Evolutionary conservation across 2,329 filamentous ascomycete genomes (phyloP).

Genomic region (Claviceps pusilla): DNA sequence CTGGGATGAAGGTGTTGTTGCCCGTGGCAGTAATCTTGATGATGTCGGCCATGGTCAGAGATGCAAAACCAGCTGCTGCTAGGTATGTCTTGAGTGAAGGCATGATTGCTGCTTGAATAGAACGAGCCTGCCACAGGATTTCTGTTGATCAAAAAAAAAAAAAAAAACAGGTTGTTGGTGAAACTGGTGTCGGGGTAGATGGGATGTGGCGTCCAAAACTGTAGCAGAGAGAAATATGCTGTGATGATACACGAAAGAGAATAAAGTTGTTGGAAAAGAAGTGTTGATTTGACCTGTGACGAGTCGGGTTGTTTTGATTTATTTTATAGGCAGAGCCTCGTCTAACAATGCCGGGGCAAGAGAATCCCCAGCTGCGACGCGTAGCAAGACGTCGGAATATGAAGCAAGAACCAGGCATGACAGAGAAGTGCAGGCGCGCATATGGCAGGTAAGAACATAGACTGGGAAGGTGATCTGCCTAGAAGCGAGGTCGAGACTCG

Average conservation of each 20-base stretch:
- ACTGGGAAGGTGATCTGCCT: background rate
- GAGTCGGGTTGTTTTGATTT: background rate
- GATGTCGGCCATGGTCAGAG: conserved; percentile 16
- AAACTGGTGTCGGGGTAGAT: background rate
- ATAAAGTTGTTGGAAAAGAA: background rate
- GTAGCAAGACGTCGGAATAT: background rate
- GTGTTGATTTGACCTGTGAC: background rate
- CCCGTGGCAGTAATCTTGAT: conserved; percentile 20
- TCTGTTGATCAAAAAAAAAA: background rate
- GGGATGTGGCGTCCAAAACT: background rate
- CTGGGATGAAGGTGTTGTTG: conserved; percentile 20
- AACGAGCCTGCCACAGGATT: background rate
- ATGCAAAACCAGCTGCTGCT: conserved; percentile 11
- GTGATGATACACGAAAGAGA: background rate
- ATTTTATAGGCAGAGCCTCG: background rate
- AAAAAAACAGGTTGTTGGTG: background rate
- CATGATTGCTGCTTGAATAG: conserved; percentile 10
- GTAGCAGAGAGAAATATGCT: background rate
- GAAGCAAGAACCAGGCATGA: background rate
- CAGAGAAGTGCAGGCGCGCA: background rate
- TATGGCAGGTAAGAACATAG: background rate
- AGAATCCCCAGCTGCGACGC: background rate
- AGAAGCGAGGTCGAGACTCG: background rate
- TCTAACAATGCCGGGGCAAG: background rate
- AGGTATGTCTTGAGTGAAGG: conserved; percentile 15